Percentiles rank a stretch among this genome's conserved stretches.
Conservation (phyloP, 2,329 filamentous ascomycete species). For the Davidsoniella virescens region DNA sequence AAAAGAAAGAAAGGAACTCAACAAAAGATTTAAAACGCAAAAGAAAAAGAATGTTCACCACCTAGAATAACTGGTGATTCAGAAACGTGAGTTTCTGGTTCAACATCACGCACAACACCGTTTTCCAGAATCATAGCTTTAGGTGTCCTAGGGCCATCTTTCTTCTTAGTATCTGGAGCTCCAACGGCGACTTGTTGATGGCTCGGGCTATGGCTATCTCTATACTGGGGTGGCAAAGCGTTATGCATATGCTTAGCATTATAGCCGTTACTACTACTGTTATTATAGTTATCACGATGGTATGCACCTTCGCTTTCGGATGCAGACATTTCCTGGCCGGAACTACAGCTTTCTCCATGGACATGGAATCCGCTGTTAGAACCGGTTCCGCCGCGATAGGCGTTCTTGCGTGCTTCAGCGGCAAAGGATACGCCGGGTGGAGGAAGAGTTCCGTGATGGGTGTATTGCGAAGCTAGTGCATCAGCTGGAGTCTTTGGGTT, state of each 20-base stretch:
- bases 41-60: conserved; percentile 5
- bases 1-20: background rate
- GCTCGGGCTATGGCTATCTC: too few species aligned
- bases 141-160: conserved; percentile 18
- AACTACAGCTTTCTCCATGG: background rate
- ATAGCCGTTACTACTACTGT: too few species aligned
- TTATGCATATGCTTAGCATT: too few species aligned
- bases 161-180: background rate
- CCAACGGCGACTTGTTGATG: too few species aligned
- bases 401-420: background rate
- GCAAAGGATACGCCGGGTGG: background rate
- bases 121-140: conserved; percentile 17
- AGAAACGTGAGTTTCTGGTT: background rate
- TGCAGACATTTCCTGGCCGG: background rate
- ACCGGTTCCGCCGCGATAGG: too few species aligned
- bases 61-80: conserved; percentile 6
- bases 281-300: too few species aligned
- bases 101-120: conserved; percentile 4
- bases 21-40: background rate
- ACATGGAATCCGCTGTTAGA: too few species aligned
- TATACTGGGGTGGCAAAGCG: too few species aligned
- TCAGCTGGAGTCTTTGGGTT: conserved; percentile 11
- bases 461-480: background rate
- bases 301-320: background rate
- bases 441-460: background rate